Conservation (phyloP, 1,284 basidiomycete species). For the Acaromyces ingoldii region DNA sequence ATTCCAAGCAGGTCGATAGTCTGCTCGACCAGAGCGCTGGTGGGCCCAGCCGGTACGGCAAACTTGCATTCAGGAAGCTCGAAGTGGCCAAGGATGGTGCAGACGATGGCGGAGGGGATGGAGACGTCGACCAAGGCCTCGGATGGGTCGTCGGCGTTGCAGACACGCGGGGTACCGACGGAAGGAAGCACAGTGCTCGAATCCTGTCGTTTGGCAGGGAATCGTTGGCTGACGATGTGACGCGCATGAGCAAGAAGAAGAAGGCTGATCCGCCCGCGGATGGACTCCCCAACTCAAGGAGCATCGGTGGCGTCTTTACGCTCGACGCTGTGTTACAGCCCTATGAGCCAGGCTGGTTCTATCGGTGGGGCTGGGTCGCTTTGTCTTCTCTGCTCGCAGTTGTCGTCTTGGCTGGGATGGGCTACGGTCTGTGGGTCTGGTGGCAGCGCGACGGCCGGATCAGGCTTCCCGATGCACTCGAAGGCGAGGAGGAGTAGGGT, state of each 20-base stretch:
- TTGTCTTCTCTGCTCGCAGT: conserved; percentile 1
- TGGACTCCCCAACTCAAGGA: conserved; percentile 7
- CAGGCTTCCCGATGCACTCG: conserved; percentile 20
- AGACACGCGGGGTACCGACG: conserved; percentile 71
- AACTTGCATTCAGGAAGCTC: conserved; percentile 23
- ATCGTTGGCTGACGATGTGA: conserved; percentile 52
- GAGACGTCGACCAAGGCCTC: conserved; percentile 52
- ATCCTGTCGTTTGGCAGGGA: conserved; percentile 77
- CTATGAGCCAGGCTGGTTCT: conserved; percentile 63
- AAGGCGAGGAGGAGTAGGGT: conserved; percentile 28
- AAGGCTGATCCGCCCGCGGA: neutral
- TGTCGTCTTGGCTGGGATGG: conserved; percentile 7
- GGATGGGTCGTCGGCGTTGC: conserved; percentile 80
- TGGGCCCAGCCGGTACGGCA: conserved; percentile 32
- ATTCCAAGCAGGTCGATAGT: conserved; percentile 23
- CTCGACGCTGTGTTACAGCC: conserved; percentile 79
- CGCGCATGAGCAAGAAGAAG: neutral
- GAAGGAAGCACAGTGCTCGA: conserved; percentile 66
- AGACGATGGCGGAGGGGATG: neutral
- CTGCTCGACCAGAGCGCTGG: conserved; percentile 33
- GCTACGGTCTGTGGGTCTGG: conserved; percentile 1
- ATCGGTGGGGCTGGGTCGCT: conserved; percentile 22
- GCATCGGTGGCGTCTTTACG: conserved; percentile 67
- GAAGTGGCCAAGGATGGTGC: neutral
- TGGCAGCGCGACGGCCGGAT: conserved; percentile 8